These are phyloP conservation scores for Urostyla sp. DNA, from an alignment of 73 alveolate genomes.

Conservation along the genomic window DNA sequence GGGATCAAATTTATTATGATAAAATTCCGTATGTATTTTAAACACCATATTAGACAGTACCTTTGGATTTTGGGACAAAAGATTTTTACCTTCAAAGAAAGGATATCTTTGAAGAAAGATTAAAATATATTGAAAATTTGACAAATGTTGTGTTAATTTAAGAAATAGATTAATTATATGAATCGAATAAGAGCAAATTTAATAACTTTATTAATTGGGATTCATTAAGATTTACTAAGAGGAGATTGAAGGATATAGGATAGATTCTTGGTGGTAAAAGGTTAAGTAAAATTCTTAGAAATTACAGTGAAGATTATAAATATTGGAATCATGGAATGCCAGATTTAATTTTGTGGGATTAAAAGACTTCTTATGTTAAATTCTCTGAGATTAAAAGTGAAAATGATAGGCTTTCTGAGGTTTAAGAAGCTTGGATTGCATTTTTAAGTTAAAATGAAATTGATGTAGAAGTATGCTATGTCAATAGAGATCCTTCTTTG, in stretches of 20 bases:
- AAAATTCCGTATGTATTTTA: slow-evolving; percentile 83
- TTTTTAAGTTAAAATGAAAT: slow-evolving; percentile 37
- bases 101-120: slow-evolving; percentile 60
- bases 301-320: slow-evolving; percentile 79
- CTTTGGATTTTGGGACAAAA: slow-evolving; percentile 84
- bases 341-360: slow-evolving; percentile 88
- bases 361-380: slow-evolving; percentile 73
- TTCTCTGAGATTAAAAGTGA: slow-evolving; percentile 90
- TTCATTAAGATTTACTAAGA: slow-evolving; percentile 55
- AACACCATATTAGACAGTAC: slow-evolving; percentile 82
- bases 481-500: slow-evolving; percentile 24
- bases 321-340: slow-evolving; percentile 92
- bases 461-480: slow-evolving; percentile 70
- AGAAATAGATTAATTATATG: slow-evolving; percentile 62
- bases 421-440: slow-evolving; percentile 86
- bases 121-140: slow-evolving; percentile 41
- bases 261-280: slow-evolving; percentile 60
- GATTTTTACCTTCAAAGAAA: slow-evolving; percentile 86
- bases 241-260: slow-evolving; percentile 50
- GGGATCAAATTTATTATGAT: slow-evolving; percentile 89
- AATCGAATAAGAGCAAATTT: slow-evolving; percentile 69
- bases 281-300: not conserved
- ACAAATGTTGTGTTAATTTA: slow-evolving; percentile 54
- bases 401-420: slow-evolving; percentile 89
- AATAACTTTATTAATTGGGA: slow-evolving; percentile 86